A percentile compares a stretch with the other conserved stretches of the same genome.
Conservation (phyloP, 352 stramenopile species). For the Peronosclerospora sorghi region DNA sequence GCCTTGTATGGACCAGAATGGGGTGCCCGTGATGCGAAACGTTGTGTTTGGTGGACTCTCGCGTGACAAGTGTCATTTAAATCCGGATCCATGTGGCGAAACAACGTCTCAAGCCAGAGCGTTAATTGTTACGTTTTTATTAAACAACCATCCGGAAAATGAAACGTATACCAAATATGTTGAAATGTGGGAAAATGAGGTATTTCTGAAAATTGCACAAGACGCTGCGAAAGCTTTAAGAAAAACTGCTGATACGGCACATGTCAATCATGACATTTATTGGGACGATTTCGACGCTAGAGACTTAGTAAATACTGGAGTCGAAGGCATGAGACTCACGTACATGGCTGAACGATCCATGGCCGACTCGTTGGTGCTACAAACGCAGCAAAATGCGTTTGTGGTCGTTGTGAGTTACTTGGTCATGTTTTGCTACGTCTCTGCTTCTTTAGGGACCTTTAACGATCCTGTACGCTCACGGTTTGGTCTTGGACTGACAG, state of each 20-base stretch:
- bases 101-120: conserved; percentile 58
- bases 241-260: too few species aligned
- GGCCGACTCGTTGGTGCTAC: conserved; percentile 70
- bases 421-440: conserved; percentile 88
- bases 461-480: conserved; percentile 58
- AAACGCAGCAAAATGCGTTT: conserved; percentile 83
- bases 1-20: conserved; percentile 85
- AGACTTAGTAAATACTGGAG: conserved; percentile 11
- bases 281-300: conserved; percentile 16
- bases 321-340: conserved; percentile 52
- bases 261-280: conserved; percentile 9
- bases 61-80: conserved; percentile 52
- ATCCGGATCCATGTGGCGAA: conserved; percentile 79
- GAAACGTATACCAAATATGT: conserved; percentile 61
- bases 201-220: conserved; percentile 43
- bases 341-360: conserved; percentile 84
- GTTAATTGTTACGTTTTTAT: conserved; percentile 83
- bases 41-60: conserved; percentile 80
- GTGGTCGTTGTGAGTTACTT: conserved; percentile 80
- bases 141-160: conserved; percentile 68
- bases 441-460: conserved; percentile 68
- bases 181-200: conserved; percentile 71
- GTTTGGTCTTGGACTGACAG: conserved; percentile 68
- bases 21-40: conserved; percentile 80
- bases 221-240: conserved; percentile 17